phyloP scores from a whole-genome alignment of 805 yeast species.

The Ogataea sp. region DNA sequence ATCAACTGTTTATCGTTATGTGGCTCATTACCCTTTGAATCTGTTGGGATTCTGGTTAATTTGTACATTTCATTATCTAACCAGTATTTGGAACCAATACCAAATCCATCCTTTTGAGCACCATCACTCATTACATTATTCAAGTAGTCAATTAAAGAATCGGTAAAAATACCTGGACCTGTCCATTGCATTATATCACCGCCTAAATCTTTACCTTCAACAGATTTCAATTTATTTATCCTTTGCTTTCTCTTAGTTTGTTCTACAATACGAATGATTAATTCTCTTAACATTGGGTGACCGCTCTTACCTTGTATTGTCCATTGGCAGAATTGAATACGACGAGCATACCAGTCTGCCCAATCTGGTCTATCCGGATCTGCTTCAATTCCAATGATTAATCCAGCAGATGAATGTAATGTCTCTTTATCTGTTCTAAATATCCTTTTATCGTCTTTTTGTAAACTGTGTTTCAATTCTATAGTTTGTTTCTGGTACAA shows the following conservation, averaged over 20 bases:
- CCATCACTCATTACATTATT: conserved; percentile 44
- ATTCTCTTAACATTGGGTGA: conserved; percentile 79
- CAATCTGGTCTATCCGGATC: conserved; percentile 96
- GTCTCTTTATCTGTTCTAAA: conserved; percentile 15
- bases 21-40: conserved; percentile 15
- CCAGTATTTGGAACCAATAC: conserved; percentile 25
- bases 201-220: conserved; percentile 56
- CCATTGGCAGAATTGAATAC: conserved; percentile 97
- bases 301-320: conserved; percentile 85
- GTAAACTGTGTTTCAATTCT: no score
- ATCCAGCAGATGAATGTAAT: conserved; percentile 43
- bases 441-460: background rate
- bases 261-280: conserved; percentile 72
- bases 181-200: conserved; percentile 90
- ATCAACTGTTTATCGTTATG: conserved; percentile 24
- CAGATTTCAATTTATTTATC: conserved; percentile 36
- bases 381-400: conserved; percentile 89
- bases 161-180: conserved; percentile 95
- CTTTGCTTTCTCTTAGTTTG: conserved; percentile 52
- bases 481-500: no score
- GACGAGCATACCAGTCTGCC: conserved; percentile 86
- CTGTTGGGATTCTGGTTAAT: conserved; percentile 14
- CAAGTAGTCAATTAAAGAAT: conserved; percentile 70
- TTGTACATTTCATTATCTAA: conserved; percentile 11
- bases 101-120: conserved; percentile 23